Percentiles rank a stretch among this genome's conserved stretches.
Evolutionary conservation across 2,329 filamentous ascomycete genomes (phyloP).

Genomic region (Neofusicoccum parvum): DNA sequence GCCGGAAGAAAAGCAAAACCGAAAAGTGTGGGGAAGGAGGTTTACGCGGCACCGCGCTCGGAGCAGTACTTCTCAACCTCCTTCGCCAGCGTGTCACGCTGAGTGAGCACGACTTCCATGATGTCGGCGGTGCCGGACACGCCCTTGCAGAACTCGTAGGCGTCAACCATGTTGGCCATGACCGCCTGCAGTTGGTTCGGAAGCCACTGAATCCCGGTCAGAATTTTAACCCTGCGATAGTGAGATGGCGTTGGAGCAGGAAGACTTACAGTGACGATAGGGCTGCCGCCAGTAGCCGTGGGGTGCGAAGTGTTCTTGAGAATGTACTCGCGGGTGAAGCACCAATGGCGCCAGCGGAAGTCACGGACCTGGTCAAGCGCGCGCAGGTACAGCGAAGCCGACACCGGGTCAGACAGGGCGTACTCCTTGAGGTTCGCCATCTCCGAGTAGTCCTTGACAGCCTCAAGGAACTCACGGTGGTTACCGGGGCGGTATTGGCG

Average conservation of each 20-base stretch:
- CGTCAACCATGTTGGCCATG: slow-evolving; percentile 67
- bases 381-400: slow-evolving; percentile 48
- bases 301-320: slow-evolving; percentile 76
- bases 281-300: slow-evolving; percentile 77
- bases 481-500: slow-evolving; percentile 85
- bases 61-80: slow-evolving; percentile 76
- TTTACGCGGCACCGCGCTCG: slow-evolving; percentile 43
- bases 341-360: slow-evolving; percentile 84
- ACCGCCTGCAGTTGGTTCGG: slow-evolving; percentile 80
- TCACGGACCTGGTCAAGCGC: slow-evolving; percentile 74
- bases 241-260: too few relatives aligned
- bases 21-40: not conserved
- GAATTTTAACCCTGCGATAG: not conserved
- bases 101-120: slow-evolving; percentile 66
- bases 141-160: slow-evolving; percentile 54
- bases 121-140: slow-evolving; percentile 58
- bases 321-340: slow-evolving; percentile 82
- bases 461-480: slow-evolving; percentile 80
- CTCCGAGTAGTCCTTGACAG: slow-evolving; percentile 60
- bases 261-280: slow-evolving; percentile 67
- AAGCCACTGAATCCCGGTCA: slow-evolving; percentile 58
- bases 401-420: slow-evolving; percentile 65
- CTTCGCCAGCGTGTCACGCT: slow-evolving; percentile 67
- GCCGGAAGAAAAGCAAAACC: not conserved
- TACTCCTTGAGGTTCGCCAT: slow-evolving; percentile 61